Conservation (phyloP, 495 filamentous ascomycete species). For the Cercophora samala region DNA sequence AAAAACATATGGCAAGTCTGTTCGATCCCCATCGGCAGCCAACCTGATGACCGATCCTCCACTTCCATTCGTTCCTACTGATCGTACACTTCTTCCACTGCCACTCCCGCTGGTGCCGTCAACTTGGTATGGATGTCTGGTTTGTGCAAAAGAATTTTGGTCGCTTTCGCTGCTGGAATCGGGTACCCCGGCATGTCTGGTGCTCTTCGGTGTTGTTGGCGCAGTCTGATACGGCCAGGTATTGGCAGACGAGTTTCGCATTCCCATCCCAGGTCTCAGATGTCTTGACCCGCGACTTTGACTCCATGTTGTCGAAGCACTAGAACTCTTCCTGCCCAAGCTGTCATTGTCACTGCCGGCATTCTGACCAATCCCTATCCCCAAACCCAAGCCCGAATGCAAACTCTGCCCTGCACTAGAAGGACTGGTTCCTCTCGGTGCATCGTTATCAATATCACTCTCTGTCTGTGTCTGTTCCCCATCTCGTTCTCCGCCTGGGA, state of each 20-base stretch:
- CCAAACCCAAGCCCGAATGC: background rate
- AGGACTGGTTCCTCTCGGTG: constrained; percentile 31
- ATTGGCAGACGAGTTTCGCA: constrained; percentile 37
- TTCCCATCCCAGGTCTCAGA: constrained; percentile 27
- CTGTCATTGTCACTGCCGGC: background rate
- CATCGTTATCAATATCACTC: constrained; percentile 51
- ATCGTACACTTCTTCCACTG: constrained; percentile 34
- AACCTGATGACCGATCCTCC: constrained; percentile 38
- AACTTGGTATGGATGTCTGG: constrained; percentile 34
- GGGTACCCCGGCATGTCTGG: constrained; percentile 33
- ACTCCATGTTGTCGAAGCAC: background rate
- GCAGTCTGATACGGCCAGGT: constrained; percentile 48
- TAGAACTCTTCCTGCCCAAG: background rate
- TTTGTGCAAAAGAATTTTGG: constrained; percentile 43
- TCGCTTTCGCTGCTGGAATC: constrained; percentile 23
- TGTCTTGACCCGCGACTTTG: background rate
- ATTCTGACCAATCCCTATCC: background rate
- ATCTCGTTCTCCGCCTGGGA: background rate
- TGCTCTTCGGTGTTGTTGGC: constrained; percentile 50
- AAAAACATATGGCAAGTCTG: constrained; percentile 45
- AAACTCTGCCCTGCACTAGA: constrained; percentile 25
- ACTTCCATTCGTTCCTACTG: constrained; percentile 15
- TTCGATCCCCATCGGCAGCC: constrained; percentile 34
- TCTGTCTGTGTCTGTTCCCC: constrained; percentile 29
- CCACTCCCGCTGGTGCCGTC: constrained; percentile 30